These are phyloP conservation scores for Ophiocordyceps sinensis DNA, from an alignment of 2,329 filamentous ascomycete genomes.

Conservation along the genomic window DNA sequence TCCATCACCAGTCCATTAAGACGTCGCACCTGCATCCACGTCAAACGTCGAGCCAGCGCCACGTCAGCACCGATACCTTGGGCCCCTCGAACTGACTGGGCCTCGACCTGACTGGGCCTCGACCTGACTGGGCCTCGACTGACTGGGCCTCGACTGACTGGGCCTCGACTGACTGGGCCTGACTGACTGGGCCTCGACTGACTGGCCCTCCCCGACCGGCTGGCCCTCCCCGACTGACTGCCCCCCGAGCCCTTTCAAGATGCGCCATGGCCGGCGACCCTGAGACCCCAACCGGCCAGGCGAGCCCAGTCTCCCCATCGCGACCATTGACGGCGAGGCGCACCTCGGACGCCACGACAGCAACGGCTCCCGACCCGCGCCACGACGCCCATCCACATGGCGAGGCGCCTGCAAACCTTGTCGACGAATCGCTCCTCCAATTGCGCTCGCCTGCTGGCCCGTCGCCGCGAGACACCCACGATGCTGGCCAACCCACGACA, in stretches of 20 bases:
- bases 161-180: too few species aligned
- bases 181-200: too few species aligned
- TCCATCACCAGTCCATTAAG: too few species aligned
- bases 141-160: too few species aligned
- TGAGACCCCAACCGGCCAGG: slow-evolving; percentile 13
- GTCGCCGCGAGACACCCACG: slow-evolving; percentile 3
- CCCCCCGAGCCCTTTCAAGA: slow-evolving; percentile 7
- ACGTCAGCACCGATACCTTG: too few species aligned
- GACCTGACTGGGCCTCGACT: background rate
- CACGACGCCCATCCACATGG: background rate
- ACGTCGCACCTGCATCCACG: too few species aligned
- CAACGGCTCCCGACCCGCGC: background rate
- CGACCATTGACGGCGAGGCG: slow-evolving; percentile 12
- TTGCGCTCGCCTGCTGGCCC: slow-evolving; percentile 8
- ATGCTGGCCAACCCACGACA: background rate
- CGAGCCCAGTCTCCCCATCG: slow-evolving; percentile 6
- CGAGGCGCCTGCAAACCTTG: background rate
- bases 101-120: too few species aligned
- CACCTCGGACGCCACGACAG: slow-evolving; percentile 6
- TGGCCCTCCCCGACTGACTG: too few species aligned
- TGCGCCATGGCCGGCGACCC: slow-evolving; percentile 21
- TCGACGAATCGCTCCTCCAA: slow-evolving; percentile 5
- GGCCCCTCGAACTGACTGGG: too few species aligned
- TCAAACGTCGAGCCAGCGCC: too few species aligned
- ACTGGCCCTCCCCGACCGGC: too few species aligned